Conservation (phyloP, 73 alveolate genomes). For the Paramecium tetraurelia region DNA sequence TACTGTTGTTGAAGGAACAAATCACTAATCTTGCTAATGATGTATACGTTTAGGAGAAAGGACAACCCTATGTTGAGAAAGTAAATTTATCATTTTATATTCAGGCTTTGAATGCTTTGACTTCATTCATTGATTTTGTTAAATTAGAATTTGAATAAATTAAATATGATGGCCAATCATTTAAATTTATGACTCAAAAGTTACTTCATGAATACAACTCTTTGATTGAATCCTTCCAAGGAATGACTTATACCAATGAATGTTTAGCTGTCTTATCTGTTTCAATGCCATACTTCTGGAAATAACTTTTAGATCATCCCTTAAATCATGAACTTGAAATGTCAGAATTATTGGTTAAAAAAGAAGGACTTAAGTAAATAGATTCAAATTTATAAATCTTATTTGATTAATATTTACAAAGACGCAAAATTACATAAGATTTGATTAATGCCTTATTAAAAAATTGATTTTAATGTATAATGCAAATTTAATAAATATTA, state of each 20-base stretch:
- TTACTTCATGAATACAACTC: not conserved
- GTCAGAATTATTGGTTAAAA: not conserved
- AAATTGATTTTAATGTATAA: not conserved
- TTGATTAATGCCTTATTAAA: slow-evolving; percentile 15
- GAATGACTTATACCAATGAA: not conserved
- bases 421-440: not conserved
- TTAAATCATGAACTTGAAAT: not conserved
- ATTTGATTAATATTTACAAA: not conserved
- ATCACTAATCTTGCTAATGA: not conserved
- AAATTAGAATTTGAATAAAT: not conserved
- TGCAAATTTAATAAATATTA: not conserved
- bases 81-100: not conserved
- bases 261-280: not conserved
- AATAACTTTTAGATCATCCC: not conserved
- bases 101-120: not conserved
- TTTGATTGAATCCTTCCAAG: not conserved
- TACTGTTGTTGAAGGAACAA: not conserved
- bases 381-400: not conserved
- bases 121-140: not conserved
- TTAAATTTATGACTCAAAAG: not conserved
- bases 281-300: not conserved
- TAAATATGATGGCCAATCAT: not conserved
- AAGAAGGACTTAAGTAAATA: not conserved
- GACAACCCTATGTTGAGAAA: not conserved
- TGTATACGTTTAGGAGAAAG: slow-evolving; percentile 11